Percentiles rank a stretch among this genome's conserved stretches.
phyloP scores from a whole-genome alignment of 2,329 filamentous ascomycete genomes.

The Ophiocordyceps camponoti-saundersi region DNA sequence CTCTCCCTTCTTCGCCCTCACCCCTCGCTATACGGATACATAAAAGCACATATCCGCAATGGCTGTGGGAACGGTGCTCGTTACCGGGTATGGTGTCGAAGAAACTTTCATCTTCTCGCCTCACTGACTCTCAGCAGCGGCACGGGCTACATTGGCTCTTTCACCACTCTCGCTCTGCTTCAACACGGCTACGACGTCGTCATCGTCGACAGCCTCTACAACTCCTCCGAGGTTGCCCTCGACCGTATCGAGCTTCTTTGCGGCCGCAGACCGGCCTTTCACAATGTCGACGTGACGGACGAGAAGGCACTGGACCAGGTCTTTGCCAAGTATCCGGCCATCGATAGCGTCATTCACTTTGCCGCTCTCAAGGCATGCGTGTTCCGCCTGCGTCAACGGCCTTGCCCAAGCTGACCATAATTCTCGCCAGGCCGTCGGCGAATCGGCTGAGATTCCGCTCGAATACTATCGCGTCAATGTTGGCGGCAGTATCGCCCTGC shows the following conservation, averaged over 20 bases:
- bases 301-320: constrained; percentile 70
- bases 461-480: constrained; percentile 99
- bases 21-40: background rate
- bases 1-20: background rate
- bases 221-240: constrained; percentile 79
- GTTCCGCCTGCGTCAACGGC: background rate
- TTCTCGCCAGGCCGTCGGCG: constrained; percentile 62
- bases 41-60: constrained; percentile 27
- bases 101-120: background rate
- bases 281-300: constrained; percentile 77
- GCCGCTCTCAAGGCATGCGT: constrained; percentile 69
- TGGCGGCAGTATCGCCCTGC: constrained; percentile 72
- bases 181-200: constrained; percentile 93
- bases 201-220: constrained; percentile 93
- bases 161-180: constrained; percentile 82
- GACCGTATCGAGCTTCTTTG: constrained; percentile 90
- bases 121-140: constrained; percentile 40
- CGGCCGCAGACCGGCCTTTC: constrained; percentile 74
- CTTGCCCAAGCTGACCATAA: constrained; percentile 4
- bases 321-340: constrained; percentile 76
- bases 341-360: constrained; percentile 98
- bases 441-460: constrained; percentile 83
- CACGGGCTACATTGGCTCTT: constrained; percentile 97
- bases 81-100: constrained; percentile 55
- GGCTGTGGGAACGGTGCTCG: constrained; percentile 73